Evolutionary conservation across 2,329 filamentous ascomycete species (phyloP).

Genomic region (Xylariaceae sp.): DNA sequence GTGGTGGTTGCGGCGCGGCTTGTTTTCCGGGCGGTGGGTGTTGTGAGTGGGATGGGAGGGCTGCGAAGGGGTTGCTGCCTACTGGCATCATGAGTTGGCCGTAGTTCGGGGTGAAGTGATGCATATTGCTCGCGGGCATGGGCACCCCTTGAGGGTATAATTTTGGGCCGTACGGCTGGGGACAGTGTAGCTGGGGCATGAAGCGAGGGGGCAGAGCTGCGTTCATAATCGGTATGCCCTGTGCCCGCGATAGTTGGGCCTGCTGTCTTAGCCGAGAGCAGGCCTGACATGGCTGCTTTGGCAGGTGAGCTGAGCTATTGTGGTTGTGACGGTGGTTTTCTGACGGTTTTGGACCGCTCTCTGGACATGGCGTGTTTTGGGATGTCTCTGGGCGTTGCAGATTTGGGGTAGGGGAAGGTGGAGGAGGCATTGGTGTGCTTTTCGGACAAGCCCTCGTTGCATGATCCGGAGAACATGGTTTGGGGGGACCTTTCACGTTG

Average conservation of each 20-base stretch:
- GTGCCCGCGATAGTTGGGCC: slow-evolving; percentile 26
- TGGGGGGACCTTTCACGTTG: background rate
- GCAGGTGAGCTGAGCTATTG: slow-evolving; percentile 7
- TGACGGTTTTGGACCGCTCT: background rate
- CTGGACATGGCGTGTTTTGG: slow-evolving; percentile 6
- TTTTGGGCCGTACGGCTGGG: slow-evolving; percentile 26
- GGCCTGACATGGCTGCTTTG: slow-evolving; percentile 31
- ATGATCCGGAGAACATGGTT: background rate
- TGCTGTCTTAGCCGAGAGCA: slow-evolving; percentile 33
- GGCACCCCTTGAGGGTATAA: slow-evolving; percentile 30
- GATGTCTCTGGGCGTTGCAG: slow-evolving; percentile 11
- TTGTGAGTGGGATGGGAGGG: slow-evolving; percentile 18
- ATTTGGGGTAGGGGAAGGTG: slow-evolving; percentile 19
- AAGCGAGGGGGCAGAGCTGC: slow-evolving; percentile 24
- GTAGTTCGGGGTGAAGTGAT: slow-evolving; percentile 23
- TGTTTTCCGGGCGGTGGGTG: slow-evolving; percentile 3
- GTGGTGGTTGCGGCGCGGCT: background rate
- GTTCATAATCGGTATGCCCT: slow-evolving; percentile 28
- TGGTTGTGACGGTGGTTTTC: slow-evolving; percentile 7
- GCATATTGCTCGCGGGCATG: slow-evolving; percentile 24
- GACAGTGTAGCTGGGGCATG: slow-evolving; percentile 24
- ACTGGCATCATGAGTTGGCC: slow-evolving; percentile 30
- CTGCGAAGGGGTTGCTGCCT: slow-evolving; percentile 19
- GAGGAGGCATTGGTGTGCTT: slow-evolving; percentile 22
- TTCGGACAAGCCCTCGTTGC: slow-evolving; percentile 8